Conservation (phyloP, 352 stramenopile species). For the Thraustochytrium sp. region DNA sequence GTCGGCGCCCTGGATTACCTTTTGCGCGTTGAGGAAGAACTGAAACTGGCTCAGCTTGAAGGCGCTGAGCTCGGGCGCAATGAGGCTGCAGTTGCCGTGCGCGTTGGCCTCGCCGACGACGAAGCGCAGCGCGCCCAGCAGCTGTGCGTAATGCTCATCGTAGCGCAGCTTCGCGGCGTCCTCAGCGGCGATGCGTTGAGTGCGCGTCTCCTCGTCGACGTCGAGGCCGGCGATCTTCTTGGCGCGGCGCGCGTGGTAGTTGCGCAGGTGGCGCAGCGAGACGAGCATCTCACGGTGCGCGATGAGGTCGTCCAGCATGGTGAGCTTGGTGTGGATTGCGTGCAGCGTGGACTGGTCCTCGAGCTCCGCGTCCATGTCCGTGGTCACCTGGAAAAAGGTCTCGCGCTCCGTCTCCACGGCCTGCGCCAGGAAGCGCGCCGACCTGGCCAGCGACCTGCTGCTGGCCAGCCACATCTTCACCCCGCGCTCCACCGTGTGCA, state of each 20-base stretch:
- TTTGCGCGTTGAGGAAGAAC: constrained; percentile 40
- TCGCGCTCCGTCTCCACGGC: constrained; percentile 29
- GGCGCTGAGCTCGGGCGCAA: constrained; percentile 19
- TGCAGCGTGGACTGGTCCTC: not conserved
- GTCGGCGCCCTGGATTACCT: constrained; percentile 37
- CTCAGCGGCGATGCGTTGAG: not conserved
- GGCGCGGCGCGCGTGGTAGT: not conserved
- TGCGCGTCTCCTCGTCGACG: not conserved
- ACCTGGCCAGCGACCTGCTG: not conserved
- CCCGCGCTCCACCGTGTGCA: not conserved
- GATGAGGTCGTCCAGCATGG: not conserved
- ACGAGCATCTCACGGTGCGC: not conserved
- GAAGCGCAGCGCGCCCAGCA: not conserved
- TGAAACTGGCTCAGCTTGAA: constrained; percentile 42
- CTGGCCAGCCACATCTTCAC: not conserved
- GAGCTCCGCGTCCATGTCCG: not conserved
- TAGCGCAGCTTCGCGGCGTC: constrained; percentile 9
- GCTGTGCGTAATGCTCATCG: constrained; percentile 12
- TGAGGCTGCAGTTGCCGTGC: not conserved
- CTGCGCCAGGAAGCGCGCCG: not conserved
- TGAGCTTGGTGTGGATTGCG: constrained; percentile 9
- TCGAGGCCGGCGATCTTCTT: not conserved
- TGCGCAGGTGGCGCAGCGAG: not conserved
- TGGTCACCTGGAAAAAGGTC: constrained; percentile 17
- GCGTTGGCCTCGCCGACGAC: constrained; percentile 28